Evolutionary conservation across 1,284 basidiomycete genomes (phyloP).

Genomic region (Paramarasmius palmivorus): DNA sequence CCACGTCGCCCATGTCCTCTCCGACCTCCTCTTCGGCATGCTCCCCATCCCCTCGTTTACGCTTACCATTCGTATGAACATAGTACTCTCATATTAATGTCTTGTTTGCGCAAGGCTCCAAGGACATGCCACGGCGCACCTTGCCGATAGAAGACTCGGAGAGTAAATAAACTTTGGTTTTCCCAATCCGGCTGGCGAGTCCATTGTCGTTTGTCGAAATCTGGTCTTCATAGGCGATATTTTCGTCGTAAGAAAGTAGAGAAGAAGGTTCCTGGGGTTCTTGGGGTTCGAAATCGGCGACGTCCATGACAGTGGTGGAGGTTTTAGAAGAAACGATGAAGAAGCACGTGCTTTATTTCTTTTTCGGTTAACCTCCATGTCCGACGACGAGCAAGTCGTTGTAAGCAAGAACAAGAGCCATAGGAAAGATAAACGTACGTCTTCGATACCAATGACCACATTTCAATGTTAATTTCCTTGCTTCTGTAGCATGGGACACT

Average conservation of each 20-base stretch:
- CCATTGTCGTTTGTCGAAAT: conserved; percentile 32
- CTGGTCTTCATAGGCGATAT: conserved; percentile 51
- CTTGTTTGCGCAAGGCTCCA: conserved; percentile 32
- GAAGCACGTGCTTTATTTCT: neutral
- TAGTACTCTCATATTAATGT: conserved; percentile 51
- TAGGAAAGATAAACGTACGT: conserved; percentile 89
- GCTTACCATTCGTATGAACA: conserved; percentile 42
- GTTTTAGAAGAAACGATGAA: neutral
- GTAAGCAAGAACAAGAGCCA: conserved; percentile 86
- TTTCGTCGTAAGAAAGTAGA: conserved; percentile 54
- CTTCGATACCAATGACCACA: neutral
- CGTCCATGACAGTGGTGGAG: conserved; percentile 34
- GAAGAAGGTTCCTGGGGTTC: conserved; percentile 12
- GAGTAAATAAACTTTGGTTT: conserved; percentile 67
- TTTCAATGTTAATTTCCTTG: neutral
- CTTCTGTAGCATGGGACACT: conserved; percentile 88
- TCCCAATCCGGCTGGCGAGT: conserved; percentile 66
- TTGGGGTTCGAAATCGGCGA: conserved; percentile 11
- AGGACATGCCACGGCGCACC: conserved; percentile 58
- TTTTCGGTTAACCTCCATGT: conserved; percentile 37
- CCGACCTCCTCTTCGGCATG: conserved; percentile 32
- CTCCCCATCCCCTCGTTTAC: conserved; percentile 47
- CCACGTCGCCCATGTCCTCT: conserved; percentile 41
- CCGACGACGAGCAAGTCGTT: conserved; percentile 42
- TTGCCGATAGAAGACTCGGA: conserved; percentile 63